Evolutionary conservation across 805 yeast genomes (phyloP).

Genomic region (Hagleromyces aurorensis): DNA sequence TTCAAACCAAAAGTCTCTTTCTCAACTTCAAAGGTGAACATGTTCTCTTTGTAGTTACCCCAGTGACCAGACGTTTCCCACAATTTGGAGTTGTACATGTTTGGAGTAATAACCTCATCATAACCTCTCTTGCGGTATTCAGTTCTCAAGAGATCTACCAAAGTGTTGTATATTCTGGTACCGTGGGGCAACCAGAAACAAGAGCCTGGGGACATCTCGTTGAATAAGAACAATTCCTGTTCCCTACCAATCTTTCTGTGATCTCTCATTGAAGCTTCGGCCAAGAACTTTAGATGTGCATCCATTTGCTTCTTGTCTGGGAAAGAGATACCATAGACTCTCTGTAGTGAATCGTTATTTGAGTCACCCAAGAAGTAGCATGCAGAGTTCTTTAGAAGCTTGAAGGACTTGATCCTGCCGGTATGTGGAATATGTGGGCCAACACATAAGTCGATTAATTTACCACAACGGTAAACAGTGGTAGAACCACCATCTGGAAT

Average conservation of each 20-base stretch:
- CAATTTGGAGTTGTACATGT: slow-evolving; percentile 93
- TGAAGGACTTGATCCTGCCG: slow-evolving; percentile 90
- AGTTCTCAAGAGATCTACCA: slow-evolving; percentile 67
- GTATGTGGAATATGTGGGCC: slow-evolving; percentile 99
- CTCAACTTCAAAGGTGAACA: slow-evolving; percentile 95
- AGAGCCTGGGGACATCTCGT: slow-evolving; percentile 96
- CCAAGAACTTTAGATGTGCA: slow-evolving; percentile 87
- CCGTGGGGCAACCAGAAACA: slow-evolving; percentile 99
- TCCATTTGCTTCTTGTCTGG: slow-evolving; percentile 96
- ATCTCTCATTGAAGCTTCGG: slow-evolving; percentile 92
- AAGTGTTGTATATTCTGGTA: slow-evolving; percentile 88
- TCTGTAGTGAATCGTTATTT: slow-evolving; percentile 87
- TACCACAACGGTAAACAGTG: slow-evolving; percentile 97
- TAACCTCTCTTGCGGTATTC: slow-evolving; percentile 93
- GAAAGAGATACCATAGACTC: slow-evolving; percentile 96
- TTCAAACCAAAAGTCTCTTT: slow-evolving; percentile 91
- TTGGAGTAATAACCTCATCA: slow-evolving; percentile 98
- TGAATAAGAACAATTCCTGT: slow-evolving; percentile 90
- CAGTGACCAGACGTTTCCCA: slow-evolving; percentile 99
- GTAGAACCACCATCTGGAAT: slow-evolving; percentile 94
- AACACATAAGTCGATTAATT: slow-evolving; percentile 90
- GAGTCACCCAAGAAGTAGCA: slow-evolving; percentile 94
- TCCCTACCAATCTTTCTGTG: slow-evolving; percentile 95
- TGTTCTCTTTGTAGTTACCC: slow-evolving; percentile 95
- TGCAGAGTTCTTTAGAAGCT: slow-evolving; percentile 89